Conservation (phyloP, 306 rosid genomes). For the Hippophae rhamnoides region DNA sequence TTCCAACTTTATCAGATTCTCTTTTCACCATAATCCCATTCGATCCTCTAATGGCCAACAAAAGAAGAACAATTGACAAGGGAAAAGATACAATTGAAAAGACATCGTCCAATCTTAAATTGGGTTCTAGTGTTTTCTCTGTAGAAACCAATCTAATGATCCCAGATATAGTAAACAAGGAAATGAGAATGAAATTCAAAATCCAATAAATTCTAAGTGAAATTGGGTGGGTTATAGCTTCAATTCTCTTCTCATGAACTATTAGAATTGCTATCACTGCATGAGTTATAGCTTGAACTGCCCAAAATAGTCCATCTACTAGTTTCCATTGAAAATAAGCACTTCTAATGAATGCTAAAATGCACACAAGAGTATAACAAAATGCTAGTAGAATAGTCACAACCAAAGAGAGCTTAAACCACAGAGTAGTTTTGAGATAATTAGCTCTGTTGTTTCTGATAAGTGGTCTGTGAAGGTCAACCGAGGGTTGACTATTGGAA, state of each 20-base stretch:
- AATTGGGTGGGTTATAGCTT: conserved; percentile 52
- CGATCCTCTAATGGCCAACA: conserved; percentile 45
- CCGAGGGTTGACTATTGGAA: conserved; percentile 16
- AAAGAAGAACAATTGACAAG: conserved; percentile 39
- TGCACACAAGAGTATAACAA: conserved; percentile 33
- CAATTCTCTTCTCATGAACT: conserved; percentile 49
- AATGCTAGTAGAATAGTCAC: conserved; percentile 37
- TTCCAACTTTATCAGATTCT: conserved; percentile 14
- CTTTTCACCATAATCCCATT: conserved; percentile 39
- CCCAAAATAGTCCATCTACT: conserved; percentile 59
- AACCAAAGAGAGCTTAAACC: conserved; percentile 52
- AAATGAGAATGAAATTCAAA: conserved; percentile 28
- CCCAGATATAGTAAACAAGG: conserved; percentile 57
- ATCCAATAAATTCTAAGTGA: conserved; percentile 70
- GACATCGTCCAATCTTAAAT: conserved; percentile 47
- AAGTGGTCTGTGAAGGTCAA: conserved; percentile 50
- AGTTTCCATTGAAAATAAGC: conserved; percentile 38
- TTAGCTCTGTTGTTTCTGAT: conserved; percentile 15
- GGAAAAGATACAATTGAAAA: conserved; percentile 52
- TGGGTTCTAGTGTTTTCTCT: conserved; percentile 18
- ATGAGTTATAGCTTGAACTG: conserved; percentile 60
- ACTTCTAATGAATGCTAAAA: conserved; percentile 29
- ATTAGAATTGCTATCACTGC: conserved; percentile 38
- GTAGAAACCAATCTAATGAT: conserved; percentile 42
- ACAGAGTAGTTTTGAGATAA: conserved; percentile 27